Evolutionary conservation across 1,139 yeast species (phyloP), one percentile per base, ranked within the genome.

Genomic region (Torulaspora globosa): DNA sequence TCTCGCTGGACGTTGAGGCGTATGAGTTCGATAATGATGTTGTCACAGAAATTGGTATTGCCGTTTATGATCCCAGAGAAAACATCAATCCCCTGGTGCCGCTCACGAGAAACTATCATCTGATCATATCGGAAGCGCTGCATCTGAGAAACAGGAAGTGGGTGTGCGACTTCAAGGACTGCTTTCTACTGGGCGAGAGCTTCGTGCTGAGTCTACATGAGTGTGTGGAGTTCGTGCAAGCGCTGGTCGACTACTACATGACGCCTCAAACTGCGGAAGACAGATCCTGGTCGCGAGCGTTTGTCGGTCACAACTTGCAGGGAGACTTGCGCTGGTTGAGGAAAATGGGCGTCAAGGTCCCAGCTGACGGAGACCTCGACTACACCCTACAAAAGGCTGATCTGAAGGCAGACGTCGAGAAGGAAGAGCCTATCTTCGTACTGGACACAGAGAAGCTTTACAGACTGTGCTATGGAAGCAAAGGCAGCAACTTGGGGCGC

Each of bases 281-380:
- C 34, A 44, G 42, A n/a, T 50, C 56, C 1, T 60, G 63, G 60
- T 47, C 59, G 16, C 51, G 66, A 53, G 69, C 74, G 2, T 67
- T 84, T 32, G 86, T 85, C 10, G 95, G 94, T 1, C 95, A 86
- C 61, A 78, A 76, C 46, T 69, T 84, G n/a, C 55, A 61, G 12
- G 85, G 84, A 5, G 95, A 85, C 59, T 47, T 84, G 27, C 64
- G 63, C 19, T 77, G 83, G 78, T 68, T 85, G 27, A 55, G 57
- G 21, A 56, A 64, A 11, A 50, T 79, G 39, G 82, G 82, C 1
- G 69, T 82, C 10, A 47, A 56, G 0, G 60, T 82, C 24, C 81
- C 84, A 6, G 36, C 36, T 0, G 44, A 51, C 0, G 54, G 63
- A n/a, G n/a, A 35, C 41, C 33, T 33, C 28, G 41, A 52, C 30